Percentiles rank a stretch among this genome's conserved stretches.
Conservation (phyloP, 495 filamentous ascomycete species). For the Astrothelium subdiscretum region DNA sequence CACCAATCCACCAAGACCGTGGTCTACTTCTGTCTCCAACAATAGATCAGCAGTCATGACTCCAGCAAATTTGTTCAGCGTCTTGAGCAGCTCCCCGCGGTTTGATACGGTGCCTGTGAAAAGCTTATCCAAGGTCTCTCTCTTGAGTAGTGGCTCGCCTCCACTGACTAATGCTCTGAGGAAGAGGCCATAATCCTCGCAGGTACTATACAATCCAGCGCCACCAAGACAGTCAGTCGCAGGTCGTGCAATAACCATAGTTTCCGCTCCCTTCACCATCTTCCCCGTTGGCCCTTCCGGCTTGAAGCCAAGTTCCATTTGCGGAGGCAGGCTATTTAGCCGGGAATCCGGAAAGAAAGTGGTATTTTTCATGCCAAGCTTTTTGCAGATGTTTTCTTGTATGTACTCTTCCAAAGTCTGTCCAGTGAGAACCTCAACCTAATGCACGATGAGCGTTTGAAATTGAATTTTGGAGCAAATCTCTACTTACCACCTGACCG, state of each 20-base stretch:
- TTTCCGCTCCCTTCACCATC: slow-evolving; percentile 14
- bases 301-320: slow-evolving; percentile 3
- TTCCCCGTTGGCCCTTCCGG: slow-evolving; percentile 15
- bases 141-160: slow-evolving; percentile 35
- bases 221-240: slow-evolving; percentile 38
- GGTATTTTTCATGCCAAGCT: slow-evolving; percentile 32
- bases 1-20: slow-evolving; percentile 27
- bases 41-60: slow-evolving; percentile 9
- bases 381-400: slow-evolving; percentile 33
- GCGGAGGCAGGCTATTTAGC: not conserved
- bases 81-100: slow-evolving; percentile 3
- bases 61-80: not conserved
- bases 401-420: slow-evolving; percentile 34
- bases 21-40: slow-evolving; percentile 14
- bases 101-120: slow-evolving; percentile 28
- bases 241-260: slow-evolving; percentile 18
- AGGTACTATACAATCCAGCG: slow-evolving; percentile 37
- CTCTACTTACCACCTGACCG: slow-evolving; percentile 12
- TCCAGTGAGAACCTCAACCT: slow-evolving; percentile 10
- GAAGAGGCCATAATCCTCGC: slow-evolving; percentile 39
- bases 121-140: slow-evolving; percentile 37
- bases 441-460: not conserved
- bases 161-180: slow-evolving; percentile 36
- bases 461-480: slow-evolving; percentile 7
- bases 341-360: slow-evolving; percentile 29